A percentile compares a stretch with the other conserved stretches of the same genome.
Evolutionary conservation across 805 yeast genomes (phyloP).

Genomic region (Millerozyma miso): DNA sequence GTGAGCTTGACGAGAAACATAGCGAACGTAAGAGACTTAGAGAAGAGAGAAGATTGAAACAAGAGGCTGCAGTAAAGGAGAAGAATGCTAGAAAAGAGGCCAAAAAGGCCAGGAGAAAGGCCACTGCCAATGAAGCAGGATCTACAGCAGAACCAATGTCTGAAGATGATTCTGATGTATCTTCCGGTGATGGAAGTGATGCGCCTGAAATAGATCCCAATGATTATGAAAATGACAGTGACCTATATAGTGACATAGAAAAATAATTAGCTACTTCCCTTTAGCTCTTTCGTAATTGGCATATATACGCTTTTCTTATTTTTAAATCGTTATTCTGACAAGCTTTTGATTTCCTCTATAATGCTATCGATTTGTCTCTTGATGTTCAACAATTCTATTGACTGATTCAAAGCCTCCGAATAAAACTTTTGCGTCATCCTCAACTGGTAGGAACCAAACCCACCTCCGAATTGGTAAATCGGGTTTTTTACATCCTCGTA

Average conservation of each 20-base stretch:
- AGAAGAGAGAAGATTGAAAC: slow-evolving; percentile 70
- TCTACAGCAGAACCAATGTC: slow-evolving; percentile 14
- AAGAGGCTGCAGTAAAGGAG: slow-evolving; percentile 70
- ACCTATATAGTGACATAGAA: slow-evolving; percentile 38
- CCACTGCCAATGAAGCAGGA: slow-evolving; percentile 40
- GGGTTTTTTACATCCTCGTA: slow-evolving; percentile 23
- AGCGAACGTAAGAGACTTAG: slow-evolving; percentile 56
- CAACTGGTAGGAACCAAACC: slow-evolving; percentile 41
- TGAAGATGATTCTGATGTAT: slow-evolving; percentile 18
- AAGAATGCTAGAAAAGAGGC: slow-evolving; percentile 72
- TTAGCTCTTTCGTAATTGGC: neutral
- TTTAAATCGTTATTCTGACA: slow-evolving; percentile 2
- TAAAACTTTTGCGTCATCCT: slow-evolving; percentile 37
- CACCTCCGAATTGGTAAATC: slow-evolving; percentile 42
- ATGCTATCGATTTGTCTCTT: slow-evolving; percentile 15
- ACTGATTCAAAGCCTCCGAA: slow-evolving; percentile 21
- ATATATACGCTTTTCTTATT: neutral
- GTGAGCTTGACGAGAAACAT: slow-evolving; percentile 63
- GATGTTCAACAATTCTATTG: slow-evolving; percentile 19
- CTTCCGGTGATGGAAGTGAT: slow-evolving; percentile 20
- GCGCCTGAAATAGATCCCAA: slow-evolving; percentile 36
- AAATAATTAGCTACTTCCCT: slow-evolving; percentile 6
- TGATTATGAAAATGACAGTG: slow-evolving; percentile 50
- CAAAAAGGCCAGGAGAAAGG: slow-evolving; percentile 65
- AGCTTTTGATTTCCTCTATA: slow-evolving; percentile 13